A percentile compares a stretch with the other conserved stretches of the same genome.
phyloP scores from a whole-genome alignment of 352 stramenopile species.

The Phytophthora hibernalis region DNA sequence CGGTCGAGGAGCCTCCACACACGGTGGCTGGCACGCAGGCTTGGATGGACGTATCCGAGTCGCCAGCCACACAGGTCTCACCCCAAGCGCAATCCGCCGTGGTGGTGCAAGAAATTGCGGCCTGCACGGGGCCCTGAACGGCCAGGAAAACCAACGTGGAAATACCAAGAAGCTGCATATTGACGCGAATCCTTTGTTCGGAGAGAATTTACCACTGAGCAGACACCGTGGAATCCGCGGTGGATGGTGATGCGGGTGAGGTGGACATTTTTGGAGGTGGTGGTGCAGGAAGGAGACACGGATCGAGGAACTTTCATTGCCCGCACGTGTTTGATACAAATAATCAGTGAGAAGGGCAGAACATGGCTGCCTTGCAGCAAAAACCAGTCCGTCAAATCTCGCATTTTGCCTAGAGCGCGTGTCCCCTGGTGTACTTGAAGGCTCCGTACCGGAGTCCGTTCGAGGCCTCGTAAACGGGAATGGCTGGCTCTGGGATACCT shows the following conservation, averaged over 20 bases:
- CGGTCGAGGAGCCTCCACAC: slow-evolving; percentile 60
- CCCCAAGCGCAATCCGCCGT: slow-evolving; percentile 72
- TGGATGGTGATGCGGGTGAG: background rate
- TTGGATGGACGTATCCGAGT: slow-evolving; percentile 65
- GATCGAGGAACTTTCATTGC: slow-evolving; percentile 25
- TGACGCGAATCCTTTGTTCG: slow-evolving; percentile 15
- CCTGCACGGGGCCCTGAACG: slow-evolving; percentile 21
- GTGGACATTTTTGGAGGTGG: slow-evolving; percentile 2
- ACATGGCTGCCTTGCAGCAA: slow-evolving; percentile 22
- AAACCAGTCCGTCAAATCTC: slow-evolving; percentile 35
- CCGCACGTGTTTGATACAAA: slow-evolving; percentile 32
- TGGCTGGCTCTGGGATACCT: slow-evolving; percentile 20
- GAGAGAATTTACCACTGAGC: slow-evolving; percentile 28
- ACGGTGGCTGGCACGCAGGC: slow-evolving; percentile 67
- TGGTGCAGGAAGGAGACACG: slow-evolving; percentile 31
- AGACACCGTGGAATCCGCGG: too few species aligned
- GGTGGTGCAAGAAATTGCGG: slow-evolving; percentile 58
- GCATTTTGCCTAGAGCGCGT: slow-evolving; percentile 28
- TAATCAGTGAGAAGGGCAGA: slow-evolving; percentile 19
- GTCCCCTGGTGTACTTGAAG: slow-evolving; percentile 6
- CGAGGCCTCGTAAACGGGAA: slow-evolving; percentile 14
- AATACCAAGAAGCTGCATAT: slow-evolving; percentile 26
- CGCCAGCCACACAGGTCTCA: slow-evolving; percentile 77
- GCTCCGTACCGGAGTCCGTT: too few species aligned
- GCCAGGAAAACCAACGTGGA: slow-evolving; percentile 19